These are phyloP conservation scores for Lyophyllum atratum DNA, from an alignment of 768 basidiomycete genomes.

Conservation along the genomic window DNA sequence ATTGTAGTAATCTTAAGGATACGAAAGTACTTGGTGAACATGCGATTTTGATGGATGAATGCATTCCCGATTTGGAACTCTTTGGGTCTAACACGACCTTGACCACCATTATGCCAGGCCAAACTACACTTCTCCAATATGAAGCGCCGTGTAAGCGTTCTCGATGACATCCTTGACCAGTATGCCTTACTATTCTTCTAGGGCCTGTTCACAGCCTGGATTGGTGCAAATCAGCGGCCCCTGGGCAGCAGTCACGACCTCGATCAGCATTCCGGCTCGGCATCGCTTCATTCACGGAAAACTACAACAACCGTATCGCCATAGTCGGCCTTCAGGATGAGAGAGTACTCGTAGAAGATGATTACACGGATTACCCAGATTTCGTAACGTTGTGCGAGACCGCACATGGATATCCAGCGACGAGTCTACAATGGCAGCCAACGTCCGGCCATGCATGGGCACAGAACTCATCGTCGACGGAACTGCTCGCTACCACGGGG, in stretches of 20 bases:
- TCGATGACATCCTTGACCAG: neutral
- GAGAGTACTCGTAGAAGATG: conserved; percentile 83
- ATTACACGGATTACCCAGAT: conserved; percentile 81
- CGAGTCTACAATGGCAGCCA: conserved; percentile 93
- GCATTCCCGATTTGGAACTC: conserved; percentile 5
- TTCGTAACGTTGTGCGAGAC: conserved; percentile 85
- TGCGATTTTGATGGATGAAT: neutral
- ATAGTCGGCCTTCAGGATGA: conserved; percentile 83
- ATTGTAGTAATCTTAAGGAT: neutral
- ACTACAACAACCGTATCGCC: conserved; percentile 80
- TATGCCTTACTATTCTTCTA: conserved; percentile 29
- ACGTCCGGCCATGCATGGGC: conserved; percentile 66
- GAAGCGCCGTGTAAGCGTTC: conserved; percentile 77
- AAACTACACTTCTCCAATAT: conserved; percentile 75
- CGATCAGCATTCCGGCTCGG: conserved; percentile 83
- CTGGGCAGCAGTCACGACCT: conserved; percentile 70
- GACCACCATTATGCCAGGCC: conserved; percentile 48
- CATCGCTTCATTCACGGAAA: conserved; percentile 83
- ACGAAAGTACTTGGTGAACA: too few relatives aligned
- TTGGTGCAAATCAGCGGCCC: conserved; percentile 84
- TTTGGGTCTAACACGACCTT: neutral
- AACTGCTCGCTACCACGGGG: conserved; percentile 91
- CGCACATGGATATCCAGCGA: conserved; percentile 90
- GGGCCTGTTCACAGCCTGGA: conserved; percentile 88
- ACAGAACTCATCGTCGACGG: conserved; percentile 65